These are phyloP conservation scores for Pestalotiopsis sp. DNA, from an alignment of 2,329 filamentous ascomycete species.

Conservation along the genomic window DNA sequence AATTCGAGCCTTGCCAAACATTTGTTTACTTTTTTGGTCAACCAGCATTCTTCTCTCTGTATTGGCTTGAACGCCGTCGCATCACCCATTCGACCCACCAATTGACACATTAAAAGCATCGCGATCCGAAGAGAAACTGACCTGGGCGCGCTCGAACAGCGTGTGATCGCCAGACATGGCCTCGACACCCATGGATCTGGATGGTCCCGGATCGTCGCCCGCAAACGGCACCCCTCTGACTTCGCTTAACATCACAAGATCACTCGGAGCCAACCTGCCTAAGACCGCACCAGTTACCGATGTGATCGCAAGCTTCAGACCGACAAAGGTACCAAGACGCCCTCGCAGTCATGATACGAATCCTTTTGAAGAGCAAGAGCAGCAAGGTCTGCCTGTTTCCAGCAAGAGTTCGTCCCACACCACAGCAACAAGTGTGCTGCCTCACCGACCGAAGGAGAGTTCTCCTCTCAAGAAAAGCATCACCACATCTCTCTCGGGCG, in stretches of 20 bases:
- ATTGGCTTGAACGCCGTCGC: not conserved
- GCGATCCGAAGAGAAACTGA: not conserved
- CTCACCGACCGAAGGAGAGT: not conserved
- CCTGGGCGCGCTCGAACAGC: not conserved
- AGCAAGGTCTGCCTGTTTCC: not conserved
- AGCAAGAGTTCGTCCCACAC: slow-evolving; percentile 12
- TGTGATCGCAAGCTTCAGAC: slow-evolving; percentile 76
- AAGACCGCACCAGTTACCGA: slow-evolving; percentile 73
- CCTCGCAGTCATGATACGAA: not conserved
- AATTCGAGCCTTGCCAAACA: slow-evolving; percentile 7
- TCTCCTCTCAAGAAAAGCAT: not conserved
- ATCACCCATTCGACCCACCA: not conserved
- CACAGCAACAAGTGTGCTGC: slow-evolving; percentile 10
- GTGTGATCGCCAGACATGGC: slow-evolving; percentile 7
- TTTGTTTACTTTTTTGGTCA: slow-evolving; percentile 10
- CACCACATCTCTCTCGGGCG: not conserved
- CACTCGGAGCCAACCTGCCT: slow-evolving; percentile 42
- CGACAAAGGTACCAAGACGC: slow-evolving; percentile 67
- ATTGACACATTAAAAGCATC: not conserved
- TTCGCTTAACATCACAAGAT: slow-evolving; percentile 54
- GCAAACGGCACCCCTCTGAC: slow-evolving; percentile 39
- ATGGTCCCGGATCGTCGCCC: slow-evolving; percentile 45
- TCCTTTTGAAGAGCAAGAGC: not conserved
- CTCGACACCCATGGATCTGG: slow-evolving; percentile 54
- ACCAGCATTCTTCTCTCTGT: not conserved